Base-by-base conservation (phyloP, 2,329 filamentous ascomycete genomes). In the Epichloe hybrida region DNA sequence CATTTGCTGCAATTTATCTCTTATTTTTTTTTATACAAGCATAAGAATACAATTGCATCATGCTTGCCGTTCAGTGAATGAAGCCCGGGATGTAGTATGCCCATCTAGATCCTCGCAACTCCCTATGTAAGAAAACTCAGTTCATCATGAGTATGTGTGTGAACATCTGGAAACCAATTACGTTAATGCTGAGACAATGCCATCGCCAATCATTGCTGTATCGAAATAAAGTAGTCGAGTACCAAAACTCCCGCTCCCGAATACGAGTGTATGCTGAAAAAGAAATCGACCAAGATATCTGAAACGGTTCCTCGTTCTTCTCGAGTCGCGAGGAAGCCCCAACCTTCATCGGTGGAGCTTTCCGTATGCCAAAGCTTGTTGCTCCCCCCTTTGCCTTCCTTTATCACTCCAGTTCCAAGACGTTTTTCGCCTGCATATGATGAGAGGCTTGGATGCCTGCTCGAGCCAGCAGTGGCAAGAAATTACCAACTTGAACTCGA, bases 131-230 rank as follows among this genome's bases (percentile, higher is more conserved):
- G 13, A 41, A 42, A 12, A 21, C n/a, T 0, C 31, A 11, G 12
- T 13, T 17, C 36, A 36, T 49, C 38, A 44, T 45, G 21, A 34
- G 3, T 31, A 34, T 31, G 27, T 31, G 13, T n/a, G 12, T 45
- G 13, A 48, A 40, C 11, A 23, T n/a, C 11, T 20, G 12, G 41
- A 41, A 41, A 11, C 12, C 40, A 21, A 39, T 37, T 12, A 51
- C 50, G 50, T 46, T 44, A 49, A 51, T 46, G 50, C 50, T 51
- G 38, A 48, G 27, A 45, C 2, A 11, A 45, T 17, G n/a, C 27
- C n/a, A 45, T 20, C 23, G 27, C 42, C 42, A 12, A 11, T 43
- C 41, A n/a, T 43, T 11, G 21, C 11, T 15, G 23, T 23, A 31
- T 11, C 13, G 17, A 20, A 45, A 45, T 11, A 35, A 21, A 35